A percentile compares a stretch with the other conserved stretches of the same genome.
Conservation (phyloP, 352 stramenopile genomes). For the Lagenidium giganteum region DNA sequence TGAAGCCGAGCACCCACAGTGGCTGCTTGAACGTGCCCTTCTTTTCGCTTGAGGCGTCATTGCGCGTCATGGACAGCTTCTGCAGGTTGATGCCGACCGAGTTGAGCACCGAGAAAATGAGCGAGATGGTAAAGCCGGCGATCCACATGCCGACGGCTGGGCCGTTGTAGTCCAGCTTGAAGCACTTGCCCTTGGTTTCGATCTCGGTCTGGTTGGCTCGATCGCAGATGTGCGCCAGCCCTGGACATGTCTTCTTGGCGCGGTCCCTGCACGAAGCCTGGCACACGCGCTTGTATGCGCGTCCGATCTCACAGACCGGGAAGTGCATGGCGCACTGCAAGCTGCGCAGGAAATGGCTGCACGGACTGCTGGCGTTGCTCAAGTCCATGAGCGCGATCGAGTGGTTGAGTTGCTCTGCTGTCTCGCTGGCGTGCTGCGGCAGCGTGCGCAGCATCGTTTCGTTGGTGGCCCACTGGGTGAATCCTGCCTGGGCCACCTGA, state of each 20-base stretch:
- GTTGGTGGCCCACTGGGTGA: slow-evolving; percentile 49
- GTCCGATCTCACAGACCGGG: slow-evolving; percentile 76
- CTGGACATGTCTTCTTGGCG: slow-evolving; percentile 57
- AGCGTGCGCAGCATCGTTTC: slow-evolving; percentile 26
- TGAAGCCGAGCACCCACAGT: slow-evolving; percentile 86
- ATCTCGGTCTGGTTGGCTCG: slow-evolving; percentile 33
- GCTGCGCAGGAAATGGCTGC: slow-evolving; percentile 44
- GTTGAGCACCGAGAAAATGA: slow-evolving; percentile 86
- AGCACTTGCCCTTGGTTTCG: slow-evolving; percentile 71
- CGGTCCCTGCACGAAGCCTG: slow-evolving; percentile 51
- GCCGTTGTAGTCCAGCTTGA: slow-evolving; percentile 68
- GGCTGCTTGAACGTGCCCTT: slow-evolving; percentile 81
- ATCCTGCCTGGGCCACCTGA: slow-evolving; percentile 26
- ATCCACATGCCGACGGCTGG: slow-evolving; percentile 81
- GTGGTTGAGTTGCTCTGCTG: slow-evolving; percentile 25
- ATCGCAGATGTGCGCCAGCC: slow-evolving; percentile 51
- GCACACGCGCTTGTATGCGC: slow-evolving; percentile 61
- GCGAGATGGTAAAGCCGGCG: slow-evolving; percentile 80
- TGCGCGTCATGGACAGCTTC: slow-evolving; percentile 84
- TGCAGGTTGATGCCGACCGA: slow-evolving; percentile 90
- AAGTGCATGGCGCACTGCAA: slow-evolving; percentile 74
- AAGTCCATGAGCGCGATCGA: slow-evolving; percentile 48
- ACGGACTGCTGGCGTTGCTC: slow-evolving; percentile 53
- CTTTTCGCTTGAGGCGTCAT: slow-evolving; percentile 60
- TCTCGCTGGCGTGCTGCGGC: slow-evolving; percentile 45